Conservation (phyloP, 2,329 filamentous ascomycete species). For the Trichophyton benhamiae region DNA sequence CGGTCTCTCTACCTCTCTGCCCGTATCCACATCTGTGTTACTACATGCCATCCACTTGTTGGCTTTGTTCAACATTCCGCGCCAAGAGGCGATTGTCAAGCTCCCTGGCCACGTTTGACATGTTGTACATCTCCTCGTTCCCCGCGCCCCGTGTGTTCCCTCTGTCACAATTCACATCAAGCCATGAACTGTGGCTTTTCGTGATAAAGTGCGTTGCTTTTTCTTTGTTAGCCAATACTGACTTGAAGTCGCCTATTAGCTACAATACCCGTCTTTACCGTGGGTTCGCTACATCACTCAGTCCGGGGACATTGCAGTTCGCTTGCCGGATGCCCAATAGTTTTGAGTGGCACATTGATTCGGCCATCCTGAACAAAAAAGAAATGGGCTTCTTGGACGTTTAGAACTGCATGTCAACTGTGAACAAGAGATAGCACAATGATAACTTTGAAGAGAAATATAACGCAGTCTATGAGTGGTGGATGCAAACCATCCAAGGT, state of each 20-base stretch:
- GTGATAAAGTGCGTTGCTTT: background rate
- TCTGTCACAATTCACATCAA: background rate
- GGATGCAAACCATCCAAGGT: background rate
- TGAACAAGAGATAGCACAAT: background rate
- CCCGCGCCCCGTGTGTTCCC: background rate
- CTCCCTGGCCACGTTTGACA: slow-evolving; percentile 4
- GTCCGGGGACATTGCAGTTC: slow-evolving; percentile 88
- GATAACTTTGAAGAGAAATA: background rate
- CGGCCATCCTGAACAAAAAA: background rate
- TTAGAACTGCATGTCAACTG: background rate
- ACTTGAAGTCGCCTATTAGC: slow-evolving; percentile 37
- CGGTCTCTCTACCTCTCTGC: background rate
- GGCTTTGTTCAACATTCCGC: background rate
- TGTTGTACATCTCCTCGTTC: background rate
- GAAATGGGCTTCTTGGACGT: background rate
- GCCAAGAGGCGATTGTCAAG: background rate
- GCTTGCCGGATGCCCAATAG: slow-evolving; percentile 80
- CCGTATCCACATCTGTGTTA: background rate
- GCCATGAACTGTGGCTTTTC: background rate
- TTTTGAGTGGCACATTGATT: background rate
- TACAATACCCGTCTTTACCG: slow-evolving; percentile 94
- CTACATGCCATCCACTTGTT: background rate
- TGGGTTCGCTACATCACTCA: slow-evolving; percentile 99
- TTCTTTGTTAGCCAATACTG: background rate
- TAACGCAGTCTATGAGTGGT: background rate